phyloP scores from a whole-genome alignment of 2,329 filamentous ascomycete genomes.

The Cytospora paraplurivora region DNA sequence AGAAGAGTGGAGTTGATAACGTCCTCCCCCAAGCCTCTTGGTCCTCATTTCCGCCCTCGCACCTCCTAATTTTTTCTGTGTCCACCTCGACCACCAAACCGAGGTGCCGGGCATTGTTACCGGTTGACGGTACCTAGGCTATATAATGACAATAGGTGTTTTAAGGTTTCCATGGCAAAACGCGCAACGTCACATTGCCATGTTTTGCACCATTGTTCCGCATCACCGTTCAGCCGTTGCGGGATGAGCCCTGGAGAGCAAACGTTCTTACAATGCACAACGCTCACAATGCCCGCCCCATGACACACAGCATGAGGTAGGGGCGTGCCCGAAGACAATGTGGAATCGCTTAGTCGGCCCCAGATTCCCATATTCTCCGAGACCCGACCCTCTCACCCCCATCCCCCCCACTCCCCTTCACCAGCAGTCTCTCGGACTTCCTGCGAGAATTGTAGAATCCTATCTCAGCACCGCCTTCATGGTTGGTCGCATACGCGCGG shows the following conservation, averaged over 20 bases:
- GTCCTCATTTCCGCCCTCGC: constrained; percentile 14
- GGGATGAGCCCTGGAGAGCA: background rate
- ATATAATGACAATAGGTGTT: constrained; percentile 8
- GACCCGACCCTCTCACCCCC: too few relatives aligned
- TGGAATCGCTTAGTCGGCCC: constrained; percentile 4
- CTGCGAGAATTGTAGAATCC: background rate
- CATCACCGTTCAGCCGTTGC: too few relatives aligned
- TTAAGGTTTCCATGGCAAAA: background rate
- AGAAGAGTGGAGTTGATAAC: constrained; percentile 12
- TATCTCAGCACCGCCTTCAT: background rate
- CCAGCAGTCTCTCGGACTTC: background rate
- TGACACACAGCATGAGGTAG: too few relatives aligned
- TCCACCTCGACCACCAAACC: constrained; percentile 9
- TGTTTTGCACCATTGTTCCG: background rate
- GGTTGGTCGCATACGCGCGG: background rate
- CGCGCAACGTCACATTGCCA: background rate
- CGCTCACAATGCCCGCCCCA: too few relatives aligned
- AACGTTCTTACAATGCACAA: too few relatives aligned
- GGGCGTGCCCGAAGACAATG: background rate
- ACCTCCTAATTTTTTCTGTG: constrained; percentile 1
- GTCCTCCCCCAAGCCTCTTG: constrained; percentile 5
- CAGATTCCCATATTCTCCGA: background rate
- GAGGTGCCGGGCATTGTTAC: constrained; percentile 1
- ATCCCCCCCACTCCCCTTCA: background rate
- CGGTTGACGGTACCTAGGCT: background rate